Evolutionary conservation across 257 asterid species (phyloP).

Genomic region (Gentiana straminea): DNA sequence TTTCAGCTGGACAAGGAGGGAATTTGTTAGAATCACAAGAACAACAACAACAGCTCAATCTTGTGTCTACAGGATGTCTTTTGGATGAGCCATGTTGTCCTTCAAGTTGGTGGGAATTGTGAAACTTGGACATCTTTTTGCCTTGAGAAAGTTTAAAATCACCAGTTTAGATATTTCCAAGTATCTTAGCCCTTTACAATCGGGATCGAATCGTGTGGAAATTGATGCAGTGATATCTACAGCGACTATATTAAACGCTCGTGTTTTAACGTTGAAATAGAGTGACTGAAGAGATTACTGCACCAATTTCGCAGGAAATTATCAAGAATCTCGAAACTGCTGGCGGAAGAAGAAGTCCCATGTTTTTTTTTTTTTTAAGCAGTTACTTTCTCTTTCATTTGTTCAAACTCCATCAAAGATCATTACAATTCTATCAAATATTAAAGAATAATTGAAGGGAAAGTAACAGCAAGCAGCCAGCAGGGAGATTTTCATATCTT

Average conservation of each 20-base stretch:
- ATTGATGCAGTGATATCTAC: too few relatives aligned
- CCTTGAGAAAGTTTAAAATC: too few relatives aligned
- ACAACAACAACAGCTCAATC: slow-evolving; percentile 31
- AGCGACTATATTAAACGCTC: background rate
- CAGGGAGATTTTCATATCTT: background rate
- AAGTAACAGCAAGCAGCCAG: background rate
- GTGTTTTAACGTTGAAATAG: background rate
- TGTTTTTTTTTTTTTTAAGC: background rate
- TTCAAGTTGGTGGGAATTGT: slow-evolving; percentile 38
- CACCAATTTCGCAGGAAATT: background rate
- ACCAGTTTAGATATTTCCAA: too few relatives aligned
- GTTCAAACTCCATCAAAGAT: background rate
- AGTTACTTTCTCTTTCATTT: background rate
- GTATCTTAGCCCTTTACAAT: too few relatives aligned
- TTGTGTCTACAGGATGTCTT: slow-evolving; percentile 28
- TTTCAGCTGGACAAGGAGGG: slow-evolving; percentile 25
- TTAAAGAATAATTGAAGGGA: background rate
- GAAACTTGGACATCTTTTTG: background rate
- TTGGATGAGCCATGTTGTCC: slow-evolving; percentile 28
- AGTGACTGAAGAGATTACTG: background rate
- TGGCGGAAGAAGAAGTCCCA: background rate
- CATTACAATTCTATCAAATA: background rate
- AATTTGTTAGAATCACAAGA: slow-evolving; percentile 31
- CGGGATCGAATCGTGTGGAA: too few relatives aligned
- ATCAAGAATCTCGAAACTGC: background rate